phyloP scores from a whole-genome alignment of 75 land plant species.

The Cunninghamia lanceolata region DNA sequence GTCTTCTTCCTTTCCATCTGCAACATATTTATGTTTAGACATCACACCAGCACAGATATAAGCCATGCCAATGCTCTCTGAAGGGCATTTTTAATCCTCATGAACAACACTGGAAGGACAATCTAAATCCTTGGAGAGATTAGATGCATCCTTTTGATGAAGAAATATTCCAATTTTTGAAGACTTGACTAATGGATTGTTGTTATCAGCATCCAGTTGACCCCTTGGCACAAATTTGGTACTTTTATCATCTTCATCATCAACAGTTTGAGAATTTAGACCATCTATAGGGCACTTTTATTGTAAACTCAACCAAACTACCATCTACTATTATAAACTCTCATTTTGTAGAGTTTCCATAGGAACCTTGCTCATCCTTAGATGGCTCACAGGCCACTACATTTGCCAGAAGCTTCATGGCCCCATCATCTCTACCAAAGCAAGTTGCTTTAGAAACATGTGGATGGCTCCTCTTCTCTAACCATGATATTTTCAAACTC shows the following conservation, averaged over 20 bases:
- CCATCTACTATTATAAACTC: background rate
- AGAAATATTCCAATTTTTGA: background rate
- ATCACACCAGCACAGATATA: background rate
- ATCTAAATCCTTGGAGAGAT: background rate
- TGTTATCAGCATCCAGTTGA: background rate
- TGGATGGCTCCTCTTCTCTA: too few species aligned
- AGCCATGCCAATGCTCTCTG: background rate
- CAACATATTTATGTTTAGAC: background rate
- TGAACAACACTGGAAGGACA: background rate
- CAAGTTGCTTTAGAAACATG: too few species aligned
- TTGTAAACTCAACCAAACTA: too few species aligned
- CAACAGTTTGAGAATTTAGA: background rate
- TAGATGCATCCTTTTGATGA: background rate
- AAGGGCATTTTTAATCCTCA: background rate
- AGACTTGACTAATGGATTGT: background rate
- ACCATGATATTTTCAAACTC: too few species aligned
- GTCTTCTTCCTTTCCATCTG: background rate
- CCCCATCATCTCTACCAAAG: too few species aligned
- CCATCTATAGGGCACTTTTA: background rate
- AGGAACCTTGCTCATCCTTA: slow-evolving; percentile 13
- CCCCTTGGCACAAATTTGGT: slow-evolving; percentile 1
- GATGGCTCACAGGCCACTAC: too few species aligned
- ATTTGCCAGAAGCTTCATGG: too few species aligned
- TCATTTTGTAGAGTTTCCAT: background rate
- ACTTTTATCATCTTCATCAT: slow-evolving; percentile 5